Percentiles rank a stretch among this genome's conserved stretches.
phyloP scores from a whole-genome alignment of 2,329 filamentous ascomycete genomes.

The Aspergillus puulaauensis region DNA sequence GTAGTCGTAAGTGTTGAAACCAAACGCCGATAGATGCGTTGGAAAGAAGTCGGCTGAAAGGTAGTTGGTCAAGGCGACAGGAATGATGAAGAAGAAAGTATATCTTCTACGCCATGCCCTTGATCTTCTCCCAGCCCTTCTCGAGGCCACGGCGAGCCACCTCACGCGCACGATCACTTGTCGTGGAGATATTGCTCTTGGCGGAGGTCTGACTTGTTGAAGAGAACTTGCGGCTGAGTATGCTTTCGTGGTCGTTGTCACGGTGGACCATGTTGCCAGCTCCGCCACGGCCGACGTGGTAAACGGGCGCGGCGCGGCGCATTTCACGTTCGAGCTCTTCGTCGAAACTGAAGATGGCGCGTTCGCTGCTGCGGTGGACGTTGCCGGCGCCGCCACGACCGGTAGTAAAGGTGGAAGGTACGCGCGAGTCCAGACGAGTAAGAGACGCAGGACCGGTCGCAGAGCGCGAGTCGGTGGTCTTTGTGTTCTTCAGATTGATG shows the following conservation, averaged over 20 bases:
- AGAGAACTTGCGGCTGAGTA: slow-evolving; percentile 38
- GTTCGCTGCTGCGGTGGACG: slow-evolving; percentile 52
- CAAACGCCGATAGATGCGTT: slow-evolving; percentile 6
- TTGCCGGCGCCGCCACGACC: slow-evolving; percentile 60
- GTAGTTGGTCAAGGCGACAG: not conserved
- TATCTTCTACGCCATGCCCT: slow-evolving; percentile 31
- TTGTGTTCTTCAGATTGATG: slow-evolving; percentile 52
- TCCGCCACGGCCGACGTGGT: slow-evolving; percentile 63
- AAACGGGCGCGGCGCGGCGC: slow-evolving; percentile 58
- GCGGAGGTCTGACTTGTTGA: slow-evolving; percentile 35
- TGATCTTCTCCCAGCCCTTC: slow-evolving; percentile 42
- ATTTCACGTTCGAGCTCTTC: slow-evolving; percentile 62
- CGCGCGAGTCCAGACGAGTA: slow-evolving; percentile 48
- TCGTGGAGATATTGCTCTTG: slow-evolving; percentile 38
- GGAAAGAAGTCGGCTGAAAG: slow-evolving; percentile 2
- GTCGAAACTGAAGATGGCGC: slow-evolving; percentile 66
- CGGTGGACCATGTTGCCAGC: slow-evolving; percentile 53
- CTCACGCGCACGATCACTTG: slow-evolving; percentile 34
- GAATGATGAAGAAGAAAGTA: not conserved
- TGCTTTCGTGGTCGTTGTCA: slow-evolving; percentile 26
- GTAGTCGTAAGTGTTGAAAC: slow-evolving; percentile 19
- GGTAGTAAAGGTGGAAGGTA: slow-evolving; percentile 41
- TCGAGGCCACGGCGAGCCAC: slow-evolving; percentile 37
- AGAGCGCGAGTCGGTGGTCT: slow-evolving; percentile 48
- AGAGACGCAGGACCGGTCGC: slow-evolving; percentile 51